phyloP scores from a whole-genome alignment of 768 basidiomycete species.

The Coprinopsis cinerea region DNA sequence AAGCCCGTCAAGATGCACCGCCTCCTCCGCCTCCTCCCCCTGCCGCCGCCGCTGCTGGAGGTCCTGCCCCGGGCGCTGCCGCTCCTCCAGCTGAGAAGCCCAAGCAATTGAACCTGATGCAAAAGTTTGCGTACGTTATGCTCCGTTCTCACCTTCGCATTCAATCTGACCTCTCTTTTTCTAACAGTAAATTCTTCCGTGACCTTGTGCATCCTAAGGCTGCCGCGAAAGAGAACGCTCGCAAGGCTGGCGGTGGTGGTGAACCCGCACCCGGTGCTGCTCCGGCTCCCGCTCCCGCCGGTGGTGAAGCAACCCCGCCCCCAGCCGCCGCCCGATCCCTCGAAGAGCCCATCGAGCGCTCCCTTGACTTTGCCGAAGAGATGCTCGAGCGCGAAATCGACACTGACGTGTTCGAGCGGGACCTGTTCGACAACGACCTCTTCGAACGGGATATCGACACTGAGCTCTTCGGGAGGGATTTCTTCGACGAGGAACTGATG shows the following conservation, averaged over 20 bases:
- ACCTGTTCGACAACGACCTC: not conserved
- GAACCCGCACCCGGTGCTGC: not conserved
- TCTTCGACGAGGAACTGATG: not conserved
- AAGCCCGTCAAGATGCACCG: not conserved
- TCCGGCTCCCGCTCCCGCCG: no score
- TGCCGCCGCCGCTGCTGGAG: not conserved
- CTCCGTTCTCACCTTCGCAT: no score
- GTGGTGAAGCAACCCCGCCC: no score
- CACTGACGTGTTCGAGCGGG: slow-evolving; percentile 5
- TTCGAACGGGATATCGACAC: not conserved
- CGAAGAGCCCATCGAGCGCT: not conserved
- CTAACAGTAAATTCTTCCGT: no score
- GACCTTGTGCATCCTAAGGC: slow-evolving; percentile 4
- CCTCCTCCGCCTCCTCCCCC: not conserved
- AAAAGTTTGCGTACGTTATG: no score
- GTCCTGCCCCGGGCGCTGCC: not conserved
- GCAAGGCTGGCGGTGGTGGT: not conserved
- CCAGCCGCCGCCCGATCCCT: no score
- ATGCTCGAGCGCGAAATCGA: slow-evolving; percentile 4
- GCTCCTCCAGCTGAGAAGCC: not conserved
- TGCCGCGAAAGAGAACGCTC: not conserved
- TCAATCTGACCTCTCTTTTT: no score
- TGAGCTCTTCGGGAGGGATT: slow-evolving; percentile 1
- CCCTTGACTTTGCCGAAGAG: not conserved
- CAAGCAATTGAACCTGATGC: no score